A percentile compares a stretch with the other conserved stretches of the same genome.
Conservation (phyloP, 2,329 filamentous ascomycete genomes). For the Aspergillus sergii region DNA sequence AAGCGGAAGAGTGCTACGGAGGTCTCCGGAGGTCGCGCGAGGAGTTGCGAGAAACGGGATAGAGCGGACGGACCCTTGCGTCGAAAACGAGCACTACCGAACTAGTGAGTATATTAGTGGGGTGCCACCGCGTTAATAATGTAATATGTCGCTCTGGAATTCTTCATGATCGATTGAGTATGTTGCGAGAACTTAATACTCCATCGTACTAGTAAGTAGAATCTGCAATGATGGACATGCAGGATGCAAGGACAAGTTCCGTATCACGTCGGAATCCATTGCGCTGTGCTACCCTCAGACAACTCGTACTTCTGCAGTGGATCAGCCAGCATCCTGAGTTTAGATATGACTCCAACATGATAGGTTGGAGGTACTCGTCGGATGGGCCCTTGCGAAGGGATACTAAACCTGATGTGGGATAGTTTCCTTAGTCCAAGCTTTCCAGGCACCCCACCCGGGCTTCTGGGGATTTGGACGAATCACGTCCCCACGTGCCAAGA, state of each 20-base stretch:
- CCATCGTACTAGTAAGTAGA: background rate
- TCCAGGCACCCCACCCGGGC: background rate
- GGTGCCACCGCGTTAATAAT: background rate
- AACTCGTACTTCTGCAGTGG: background rate
- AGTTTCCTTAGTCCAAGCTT: background rate
- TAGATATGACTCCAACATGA: background rate
- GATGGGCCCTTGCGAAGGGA: background rate
- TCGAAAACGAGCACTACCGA: background rate
- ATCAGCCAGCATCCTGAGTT: background rate
- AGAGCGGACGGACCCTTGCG: background rate
- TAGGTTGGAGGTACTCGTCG: background rate
- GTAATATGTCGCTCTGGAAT: background rate
- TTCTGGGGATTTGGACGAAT: slow-evolving; percentile 11
- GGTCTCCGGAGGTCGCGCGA: background rate
- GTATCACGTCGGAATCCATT: background rate
- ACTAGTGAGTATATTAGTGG: background rate
- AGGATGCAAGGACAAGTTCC: background rate
- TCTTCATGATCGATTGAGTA: background rate
- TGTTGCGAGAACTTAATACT: background rate
- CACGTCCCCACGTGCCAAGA: slow-evolving; percentile 24
- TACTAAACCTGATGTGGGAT: background rate
- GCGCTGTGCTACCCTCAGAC: too few relatives aligned
- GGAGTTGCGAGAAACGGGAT: background rate
- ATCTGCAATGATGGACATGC: background rate
- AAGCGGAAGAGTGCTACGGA: background rate